Base-by-base conservation (phyloP, 2,329 filamentous ascomycete species). In the Penicillium oxalicum region DNA sequence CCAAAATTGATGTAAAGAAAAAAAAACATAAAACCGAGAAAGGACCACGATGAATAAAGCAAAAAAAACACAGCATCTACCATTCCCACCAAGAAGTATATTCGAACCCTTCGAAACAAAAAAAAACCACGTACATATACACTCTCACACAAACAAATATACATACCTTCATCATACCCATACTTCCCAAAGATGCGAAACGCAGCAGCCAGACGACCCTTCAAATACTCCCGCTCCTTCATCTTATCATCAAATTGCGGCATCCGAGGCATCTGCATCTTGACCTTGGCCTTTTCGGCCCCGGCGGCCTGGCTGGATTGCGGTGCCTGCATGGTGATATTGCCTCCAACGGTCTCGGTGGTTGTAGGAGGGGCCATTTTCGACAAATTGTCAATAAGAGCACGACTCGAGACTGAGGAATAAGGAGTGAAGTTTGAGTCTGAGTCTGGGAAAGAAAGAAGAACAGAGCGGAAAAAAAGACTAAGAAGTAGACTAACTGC, bases 111-210 rank as follows among this genome's bases (percentile, higher is more conserved):
- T n/a, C 47, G 9, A 36, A 27, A 18, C 18, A 18, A 18, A 18
- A 18, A 18, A 18, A 2, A 1, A 18, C 18, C 18, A 18, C 1
- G 18, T 18, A 18, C 18, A 18, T 18, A 2, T 18, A 18, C 18
- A 18, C 18, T 18, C 18, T 18, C 18, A 18, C 18, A 18, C 1
- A 18, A 18, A 18, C 18, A 8, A 9, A 24, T 8, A n/a, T 9
- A 9, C 39, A 5, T 55, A 65, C 63, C 63, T 46, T 83, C 80
- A 51, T 79, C 77, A 55, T 74, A 80, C 12, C 77, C 78, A 43
- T 74, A 70, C 59, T 81, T 79, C 27, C 76, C 77, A 51, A 82
- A 82, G 45, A 82, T 76, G 25, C 78, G 75, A 62, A 81, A 81
- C 2, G 76, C 79, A 13, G 77, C 70, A 1, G 76, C 77, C 5